phyloP scores from a whole-genome alignment of 495 filamentous ascomycete genomes.

The Aspergillus carlsbadensis region DNA sequence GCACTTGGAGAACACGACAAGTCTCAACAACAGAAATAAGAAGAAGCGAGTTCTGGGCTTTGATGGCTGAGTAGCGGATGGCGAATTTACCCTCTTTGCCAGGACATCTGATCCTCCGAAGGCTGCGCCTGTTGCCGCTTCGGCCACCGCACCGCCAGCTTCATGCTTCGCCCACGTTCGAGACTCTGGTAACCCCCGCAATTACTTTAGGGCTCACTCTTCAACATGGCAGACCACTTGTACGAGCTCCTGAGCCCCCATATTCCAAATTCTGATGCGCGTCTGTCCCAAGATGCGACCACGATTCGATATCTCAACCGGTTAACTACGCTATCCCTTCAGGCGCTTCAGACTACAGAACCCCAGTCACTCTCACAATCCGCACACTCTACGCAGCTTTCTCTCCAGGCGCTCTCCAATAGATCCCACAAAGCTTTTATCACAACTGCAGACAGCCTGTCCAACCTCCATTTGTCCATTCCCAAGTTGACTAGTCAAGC shows the following conservation, averaged over 20 bases:
- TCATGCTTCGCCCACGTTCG: neutral
- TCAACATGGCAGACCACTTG: slow-evolving; percentile 65
- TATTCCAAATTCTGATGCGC: slow-evolving; percentile 42
- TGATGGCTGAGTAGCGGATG: too few relatives aligned
- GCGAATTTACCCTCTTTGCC: neutral
- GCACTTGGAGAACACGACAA: too few relatives aligned
- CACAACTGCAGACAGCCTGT: slow-evolving; percentile 72
- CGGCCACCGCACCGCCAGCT: slow-evolving; percentile 23
- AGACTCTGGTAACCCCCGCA: slow-evolving; percentile 6
- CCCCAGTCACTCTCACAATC: slow-evolving; percentile 76
- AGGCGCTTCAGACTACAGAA: slow-evolving; percentile 70
- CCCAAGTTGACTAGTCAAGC: slow-evolving; percentile 66
- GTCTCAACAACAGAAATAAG: neutral
- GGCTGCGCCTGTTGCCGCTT: slow-evolving; percentile 36
- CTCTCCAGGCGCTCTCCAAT: slow-evolving; percentile 84
- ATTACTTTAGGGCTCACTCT: slow-evolving; percentile 1
- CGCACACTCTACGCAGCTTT: slow-evolving; percentile 78
- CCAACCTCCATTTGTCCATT: slow-evolving; percentile 64
- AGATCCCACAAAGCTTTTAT: slow-evolving; percentile 90
- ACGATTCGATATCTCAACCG: slow-evolving; percentile 71
- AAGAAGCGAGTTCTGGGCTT: neutral
- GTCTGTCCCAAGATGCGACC: slow-evolving; percentile 38
- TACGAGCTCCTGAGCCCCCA: slow-evolving; percentile 71
- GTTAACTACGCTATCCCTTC: slow-evolving; percentile 75
- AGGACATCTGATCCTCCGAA: slow-evolving; percentile 2